Evolutionary conservation across 2,329 filamentous ascomycete genomes (phyloP), one percentile per base, ranked within the genome.

Genomic region (Conoideocrella luteorostrata): DNA sequence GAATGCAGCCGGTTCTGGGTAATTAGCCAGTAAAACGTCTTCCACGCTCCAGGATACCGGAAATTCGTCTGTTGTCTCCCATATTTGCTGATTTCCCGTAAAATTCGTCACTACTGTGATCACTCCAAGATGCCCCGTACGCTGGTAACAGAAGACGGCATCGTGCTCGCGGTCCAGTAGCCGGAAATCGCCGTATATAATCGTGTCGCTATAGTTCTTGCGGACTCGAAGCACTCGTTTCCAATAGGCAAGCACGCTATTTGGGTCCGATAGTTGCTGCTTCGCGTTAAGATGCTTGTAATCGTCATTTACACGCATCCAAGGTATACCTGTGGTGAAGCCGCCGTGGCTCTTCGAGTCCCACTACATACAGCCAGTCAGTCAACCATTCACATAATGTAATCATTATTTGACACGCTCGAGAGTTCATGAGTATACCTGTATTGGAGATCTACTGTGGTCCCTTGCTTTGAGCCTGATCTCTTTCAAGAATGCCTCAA

Each of bases 291-390:
- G 53, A 2, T 50, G 3, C 0, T 11, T 5, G 1, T 44, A 56
- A 12, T 58, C 51, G 2, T 58, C 51, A 13, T 61, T 56, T 3
- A 55, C 42, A 0, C 48, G 41, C 56, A 61, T 61, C 58, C 58
- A 61, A 2, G 56, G 52, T 2, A 45, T 48, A 1, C 67, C 4
- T 0, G 39, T 5, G 2, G 54, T 50, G 15, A 61, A 61, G 26
- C 80, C 80, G 0, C 70, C 74, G 47, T 79, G 66, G 0, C 63
- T 52, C 0, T 63, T 58, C 0, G 59, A 62, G 38, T 62, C 68
- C 80, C 79, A 83, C 26, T n/a, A n/a, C n/a, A n/a, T n/a, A n/a
- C n/a, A n/a, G n/a, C n/a, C n/a, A n/a, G n/a, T n/a, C n/a, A n/a
- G n/a, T n/a, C n/a, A n/a, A n/a, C n/a, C n/a, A n/a, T n/a, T n/a